Percentiles rank a stretch among this genome's conserved stretches.
Evolutionary conservation across 306 rosid genomes (phyloP).

Genomic region (Acacia confusa): DNA sequence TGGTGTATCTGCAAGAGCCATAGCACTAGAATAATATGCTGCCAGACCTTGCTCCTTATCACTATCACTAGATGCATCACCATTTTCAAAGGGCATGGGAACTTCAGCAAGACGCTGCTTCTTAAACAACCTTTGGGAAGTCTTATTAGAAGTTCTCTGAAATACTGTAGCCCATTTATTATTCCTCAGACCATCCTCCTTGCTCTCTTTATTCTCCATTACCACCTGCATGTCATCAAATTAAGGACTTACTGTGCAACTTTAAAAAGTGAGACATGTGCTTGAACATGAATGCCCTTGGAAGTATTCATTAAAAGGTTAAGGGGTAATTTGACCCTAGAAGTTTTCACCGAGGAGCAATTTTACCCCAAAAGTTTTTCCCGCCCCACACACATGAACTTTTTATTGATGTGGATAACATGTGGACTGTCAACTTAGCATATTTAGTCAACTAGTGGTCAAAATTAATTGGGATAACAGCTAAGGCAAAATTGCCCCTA

Average conservation of each 20-base stretch:
- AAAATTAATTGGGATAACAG: no score
- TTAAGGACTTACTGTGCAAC: constrained; percentile 11
- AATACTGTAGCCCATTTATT: constrained; percentile 52
- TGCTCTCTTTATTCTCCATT: constrained; percentile 55
- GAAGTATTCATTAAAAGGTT: not conserved
- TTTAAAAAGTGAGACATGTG: not conserved
- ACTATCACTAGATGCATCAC: constrained; percentile 85
- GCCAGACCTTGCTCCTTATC: constrained; percentile 80
- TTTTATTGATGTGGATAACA: no score
- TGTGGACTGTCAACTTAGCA: no score
- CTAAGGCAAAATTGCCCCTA: no score
- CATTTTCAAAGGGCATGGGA: constrained; percentile 52
- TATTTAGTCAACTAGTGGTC: no score
- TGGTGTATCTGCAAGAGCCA: constrained; percentile 72
- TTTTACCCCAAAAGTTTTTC: no score
- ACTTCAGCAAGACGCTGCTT: constrained; percentile 74
- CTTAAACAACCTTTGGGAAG: constrained; percentile 63
- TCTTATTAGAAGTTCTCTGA: constrained; percentile 60
- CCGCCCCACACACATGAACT: no score
- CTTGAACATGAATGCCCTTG: constrained; percentile 16
- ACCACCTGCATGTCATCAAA: constrained; percentile 49
- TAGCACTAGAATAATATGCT: constrained; percentile 67
- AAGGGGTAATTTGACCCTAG: no score
- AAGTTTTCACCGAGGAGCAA: no score
- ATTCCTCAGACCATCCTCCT: constrained; percentile 48